These are phyloP conservation scores for Talaromyces sp. DNA, from an alignment of 2,329 filamentous ascomycete species.

Conservation along the genomic window DNA sequence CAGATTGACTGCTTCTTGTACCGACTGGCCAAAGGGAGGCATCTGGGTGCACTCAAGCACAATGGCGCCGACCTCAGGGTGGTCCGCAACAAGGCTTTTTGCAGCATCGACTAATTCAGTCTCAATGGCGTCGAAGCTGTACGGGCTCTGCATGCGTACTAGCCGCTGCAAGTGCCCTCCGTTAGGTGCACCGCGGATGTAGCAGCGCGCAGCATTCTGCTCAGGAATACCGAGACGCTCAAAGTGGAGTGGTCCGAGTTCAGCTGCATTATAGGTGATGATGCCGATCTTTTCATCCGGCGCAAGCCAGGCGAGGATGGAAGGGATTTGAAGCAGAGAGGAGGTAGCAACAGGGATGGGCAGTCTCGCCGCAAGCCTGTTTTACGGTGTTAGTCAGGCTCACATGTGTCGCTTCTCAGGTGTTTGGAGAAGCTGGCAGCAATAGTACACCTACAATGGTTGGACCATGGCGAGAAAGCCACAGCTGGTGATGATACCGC, in stretches of 20 bases:
- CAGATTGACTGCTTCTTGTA: conserved; percentile 24
- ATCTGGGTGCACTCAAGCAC: conserved; percentile 37
- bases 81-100: conserved; percentile 1
- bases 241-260: conserved; percentile 16
- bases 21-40: conserved; percentile 29
- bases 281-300: conserved; percentile 23
- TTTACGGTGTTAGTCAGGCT: conserved; percentile 5
- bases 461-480: conserved; percentile 38
- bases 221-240: conserved; percentile 15
- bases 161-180: conserved; percentile 4
- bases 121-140: conserved; percentile 3
- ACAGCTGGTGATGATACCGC: conserved; percentile 38
- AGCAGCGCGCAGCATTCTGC: conserved; percentile 10
- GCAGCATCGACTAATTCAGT: conserved; percentile 1
- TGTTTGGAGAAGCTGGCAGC: neutral
- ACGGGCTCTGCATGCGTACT: neutral
- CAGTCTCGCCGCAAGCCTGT: conserved; percentile 25
- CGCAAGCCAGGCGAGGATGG: conserved; percentile 24
- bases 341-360: conserved; percentile 36
- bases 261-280: conserved; percentile 27
- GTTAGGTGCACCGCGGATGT: conserved; percentile 19
- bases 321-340: conserved; percentile 31
- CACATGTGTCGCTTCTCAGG: neutral
- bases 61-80: conserved; percentile 20
- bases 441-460: conserved; percentile 18